phyloP scores from a whole-genome alignment of 139 green algal genomes.

The Chlamydomonas urium region DNA sequence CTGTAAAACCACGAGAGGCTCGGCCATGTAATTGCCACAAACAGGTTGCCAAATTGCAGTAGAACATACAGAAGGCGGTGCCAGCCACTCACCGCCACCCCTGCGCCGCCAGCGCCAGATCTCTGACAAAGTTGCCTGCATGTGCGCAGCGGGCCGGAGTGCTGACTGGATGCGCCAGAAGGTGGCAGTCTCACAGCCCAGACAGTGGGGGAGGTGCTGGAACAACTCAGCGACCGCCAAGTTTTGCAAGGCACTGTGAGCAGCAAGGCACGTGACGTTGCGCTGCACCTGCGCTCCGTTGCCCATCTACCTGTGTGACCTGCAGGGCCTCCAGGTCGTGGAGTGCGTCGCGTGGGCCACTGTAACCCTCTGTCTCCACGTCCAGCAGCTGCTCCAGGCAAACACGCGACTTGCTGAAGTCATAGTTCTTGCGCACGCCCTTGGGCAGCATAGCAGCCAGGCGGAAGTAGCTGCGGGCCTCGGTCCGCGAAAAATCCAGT shows the following conservation, averaged over 20 bases:
- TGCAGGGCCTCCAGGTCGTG: neutral
- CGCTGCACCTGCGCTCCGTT: neutral
- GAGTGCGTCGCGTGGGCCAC: neutral
- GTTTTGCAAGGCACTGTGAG: neutral
- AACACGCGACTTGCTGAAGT: neutral
- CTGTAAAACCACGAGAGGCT: constrained; percentile 3
- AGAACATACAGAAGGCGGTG: neutral
- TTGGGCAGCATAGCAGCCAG: neutral
- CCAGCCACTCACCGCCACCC: constrained; percentile 5
- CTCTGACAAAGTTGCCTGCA: constrained; percentile 16
- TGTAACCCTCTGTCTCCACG: neutral
- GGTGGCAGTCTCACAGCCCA: neutral
- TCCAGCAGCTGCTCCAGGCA: constrained; percentile 3
- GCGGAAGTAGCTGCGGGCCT: neutral
- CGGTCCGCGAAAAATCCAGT: neutral
- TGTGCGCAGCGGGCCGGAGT: neutral
- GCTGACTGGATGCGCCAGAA: neutral
- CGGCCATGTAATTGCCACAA: neutral
- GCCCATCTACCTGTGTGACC: neutral
- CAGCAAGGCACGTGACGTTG: too few species aligned
- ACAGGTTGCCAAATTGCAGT: neutral
- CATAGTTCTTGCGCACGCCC: neutral
- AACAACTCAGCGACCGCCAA: neutral
- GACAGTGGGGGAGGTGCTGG: neutral
- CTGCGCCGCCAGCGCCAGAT: constrained; percentile 15